Evolutionary conservation across 169 alveolate species (phyloP), one percentile per base, ranked within the genome.

Genomic region (Cryptosporidium andersoni): DNA sequence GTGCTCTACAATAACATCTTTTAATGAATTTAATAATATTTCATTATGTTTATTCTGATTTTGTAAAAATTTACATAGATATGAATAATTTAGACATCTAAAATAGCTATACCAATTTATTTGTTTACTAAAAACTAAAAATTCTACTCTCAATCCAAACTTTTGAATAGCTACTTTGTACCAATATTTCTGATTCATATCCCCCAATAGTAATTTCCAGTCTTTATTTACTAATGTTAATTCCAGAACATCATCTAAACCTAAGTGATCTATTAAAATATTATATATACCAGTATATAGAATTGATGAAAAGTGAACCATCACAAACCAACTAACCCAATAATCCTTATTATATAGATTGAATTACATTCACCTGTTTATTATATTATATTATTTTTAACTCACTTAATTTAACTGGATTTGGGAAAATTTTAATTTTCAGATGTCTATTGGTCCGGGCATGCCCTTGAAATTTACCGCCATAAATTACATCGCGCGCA

Each of bases 401-500:
- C 53, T 52, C 56, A 34, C 48, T 37, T 14, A 3, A 16, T 47
- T 66, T 66, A 12, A 37, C 16, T 36, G 11, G 34, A 39, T 67
- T 52, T 67, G 82, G 82, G 45, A 67, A 67, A 67, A 67, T 67
- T 67, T 67, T 65, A 51, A 67, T 67, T 67, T 67, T 67, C 82
- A 67, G 82, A 67, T 67, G 82, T 56, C 37, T 14, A 60, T 67
- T 51, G 55, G 82, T 67, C 82, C 82, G 82, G 82, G 82, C 82
- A 53, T 67, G 82, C 82, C 82, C 37, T 56, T 8, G 9, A 1
- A 0, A 1, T 0, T 16, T 36, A 66, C 66, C 82, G 82, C 82
- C 58, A 6, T 25, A 25, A 25, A 66, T 66, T 65, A 65, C 56
- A 2, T 2, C 25, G 12, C 39, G 65, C 65, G 37, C 52, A 64